phyloP scores from a whole-genome alignment of 2,329 filamentous ascomycete genomes.

The Arthrobotrys conoides region DNA sequence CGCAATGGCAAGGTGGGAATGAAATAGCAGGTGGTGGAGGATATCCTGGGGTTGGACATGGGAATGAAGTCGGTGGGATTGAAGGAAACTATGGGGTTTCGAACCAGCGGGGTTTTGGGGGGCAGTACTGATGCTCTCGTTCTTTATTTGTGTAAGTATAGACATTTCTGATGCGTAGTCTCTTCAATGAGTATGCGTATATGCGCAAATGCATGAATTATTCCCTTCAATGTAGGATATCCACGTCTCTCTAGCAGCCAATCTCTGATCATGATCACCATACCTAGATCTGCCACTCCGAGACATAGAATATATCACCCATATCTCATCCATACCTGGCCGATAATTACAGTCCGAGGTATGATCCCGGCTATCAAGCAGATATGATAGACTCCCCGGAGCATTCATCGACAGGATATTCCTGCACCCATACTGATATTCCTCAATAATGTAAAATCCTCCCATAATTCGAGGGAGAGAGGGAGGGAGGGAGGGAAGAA shows the following conservation, averaged over 20 bases:
- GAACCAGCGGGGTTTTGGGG: not conserved
- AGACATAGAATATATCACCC: not conserved
- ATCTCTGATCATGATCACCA: not conserved
- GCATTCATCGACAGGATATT: not conserved
- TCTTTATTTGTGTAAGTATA: too few species aligned
- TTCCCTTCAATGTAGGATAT: too few species aligned
- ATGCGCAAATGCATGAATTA: too few species aligned
- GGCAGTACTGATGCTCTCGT: not conserved
- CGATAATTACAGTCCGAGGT: not conserved
- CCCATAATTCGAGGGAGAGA: not conserved
- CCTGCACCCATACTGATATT: too few species aligned
- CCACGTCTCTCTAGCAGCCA: not conserved
- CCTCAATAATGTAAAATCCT: not conserved
- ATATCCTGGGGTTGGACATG: conserved; percentile 36
- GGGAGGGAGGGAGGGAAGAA: too few species aligned
- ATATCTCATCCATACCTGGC: not conserved
- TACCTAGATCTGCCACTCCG: not conserved
- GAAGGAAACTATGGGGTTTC: not conserved
- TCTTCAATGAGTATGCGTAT: too few species aligned
- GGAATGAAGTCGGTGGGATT: conserved; percentile 42
- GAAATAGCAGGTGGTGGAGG: conserved; percentile 27
- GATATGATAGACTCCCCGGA: not conserved
- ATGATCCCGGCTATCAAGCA: not conserved
- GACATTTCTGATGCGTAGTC: too few species aligned
- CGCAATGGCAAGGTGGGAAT: conserved; percentile 45